Evolutionary conservation across 2,329 filamentous ascomycete species (phyloP).

Genomic region (Stachybotrys echinatus): DNA sequence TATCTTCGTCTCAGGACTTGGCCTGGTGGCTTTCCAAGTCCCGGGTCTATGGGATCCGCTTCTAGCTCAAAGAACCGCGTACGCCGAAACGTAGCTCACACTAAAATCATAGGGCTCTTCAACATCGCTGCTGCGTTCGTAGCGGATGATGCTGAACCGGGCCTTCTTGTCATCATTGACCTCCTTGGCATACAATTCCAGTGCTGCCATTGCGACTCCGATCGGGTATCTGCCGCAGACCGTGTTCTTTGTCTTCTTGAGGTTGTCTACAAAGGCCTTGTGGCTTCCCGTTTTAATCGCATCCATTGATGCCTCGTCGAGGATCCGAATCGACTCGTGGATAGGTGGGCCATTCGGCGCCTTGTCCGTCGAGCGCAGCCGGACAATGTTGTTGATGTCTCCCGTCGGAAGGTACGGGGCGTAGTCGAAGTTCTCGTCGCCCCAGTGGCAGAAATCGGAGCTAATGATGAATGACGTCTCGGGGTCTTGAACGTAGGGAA

Average conservation of each 20-base stretch:
- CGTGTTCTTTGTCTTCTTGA: slow-evolving; percentile 76
- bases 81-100: slow-evolving; percentile 93
- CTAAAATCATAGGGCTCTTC: slow-evolving; percentile 67
- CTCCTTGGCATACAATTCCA: slow-evolving; percentile 57
- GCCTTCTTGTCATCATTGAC: slow-evolving; percentile 31
- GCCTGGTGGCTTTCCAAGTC: too few species aligned
- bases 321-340: slow-evolving; percentile 74
- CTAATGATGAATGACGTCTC: slow-evolving; percentile 80
- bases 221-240: slow-evolving; percentile 95
- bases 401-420: slow-evolving; percentile 60
- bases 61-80: slow-evolving; percentile 59
- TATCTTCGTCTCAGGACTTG: too few species aligned
- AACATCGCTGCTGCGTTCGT: slow-evolving; percentile 84
- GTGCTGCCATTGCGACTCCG: slow-evolving; percentile 81
- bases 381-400: slow-evolving; percentile 32
- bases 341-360: slow-evolving; percentile 48
- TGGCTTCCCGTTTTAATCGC: slow-evolving; percentile 76
- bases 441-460: slow-evolving; percentile 98
- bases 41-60: background rate
- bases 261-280: slow-evolving; percentile 60
- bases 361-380: slow-evolving; percentile 23
- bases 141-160: slow-evolving; percentile 74
- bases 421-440: slow-evolving; percentile 67
- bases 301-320: slow-evolving; percentile 80
- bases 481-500: slow-evolving; percentile 71